Conservation (phyloP, 768 basidiomycete genomes). For the Lentinula guzmanii region DNA sequence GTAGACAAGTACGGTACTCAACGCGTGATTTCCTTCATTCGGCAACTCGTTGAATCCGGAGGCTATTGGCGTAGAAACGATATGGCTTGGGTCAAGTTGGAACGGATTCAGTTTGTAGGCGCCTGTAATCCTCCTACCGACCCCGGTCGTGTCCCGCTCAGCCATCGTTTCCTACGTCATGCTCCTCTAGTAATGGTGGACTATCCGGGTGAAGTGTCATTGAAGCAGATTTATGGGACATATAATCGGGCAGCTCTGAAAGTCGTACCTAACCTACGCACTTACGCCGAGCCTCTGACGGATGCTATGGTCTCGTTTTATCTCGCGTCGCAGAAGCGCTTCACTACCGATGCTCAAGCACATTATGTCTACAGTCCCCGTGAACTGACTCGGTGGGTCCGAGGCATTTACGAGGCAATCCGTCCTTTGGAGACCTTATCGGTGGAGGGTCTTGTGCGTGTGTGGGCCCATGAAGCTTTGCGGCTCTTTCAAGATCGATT, state of each 20-base stretch:
- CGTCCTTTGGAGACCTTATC: conserved; percentile 89
- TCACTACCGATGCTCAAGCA: conserved; percentile 95
- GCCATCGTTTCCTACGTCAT: conserved; percentile 94
- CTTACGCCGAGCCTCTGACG: conserved; percentile 91
- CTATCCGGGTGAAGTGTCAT: conserved; percentile 93
- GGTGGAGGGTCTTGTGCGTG: conserved; percentile 90
- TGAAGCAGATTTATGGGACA: conserved; percentile 98
- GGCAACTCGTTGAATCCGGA: conserved; percentile 90
- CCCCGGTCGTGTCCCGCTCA: conserved; percentile 97
- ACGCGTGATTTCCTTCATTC: conserved; percentile 95
- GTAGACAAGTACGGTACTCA: conserved; percentile 98
- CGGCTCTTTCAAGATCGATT: conserved; percentile 97
- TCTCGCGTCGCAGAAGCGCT: conserved; percentile 86
- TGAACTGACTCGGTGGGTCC: conserved; percentile 95
- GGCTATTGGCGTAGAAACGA: conserved; percentile 95
- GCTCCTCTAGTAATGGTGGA: conserved; percentile 99
- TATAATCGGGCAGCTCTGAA: conserved; percentile 96
- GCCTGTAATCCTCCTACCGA: conserved; percentile 99
- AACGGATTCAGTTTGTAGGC: conserved; percentile 99
- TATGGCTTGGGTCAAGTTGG: conserved; percentile 95
- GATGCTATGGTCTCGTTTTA: conserved; percentile 98
- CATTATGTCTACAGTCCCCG: conserved; percentile 99
- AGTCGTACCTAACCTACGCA: conserved; percentile 87
- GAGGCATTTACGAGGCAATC: conserved; percentile 96
- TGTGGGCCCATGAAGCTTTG: conserved; percentile 97